phyloP scores from a whole-genome alignment of 225 moss, liverwort and hornwort species.

The Pseudoscleropodium purum region DNA sequence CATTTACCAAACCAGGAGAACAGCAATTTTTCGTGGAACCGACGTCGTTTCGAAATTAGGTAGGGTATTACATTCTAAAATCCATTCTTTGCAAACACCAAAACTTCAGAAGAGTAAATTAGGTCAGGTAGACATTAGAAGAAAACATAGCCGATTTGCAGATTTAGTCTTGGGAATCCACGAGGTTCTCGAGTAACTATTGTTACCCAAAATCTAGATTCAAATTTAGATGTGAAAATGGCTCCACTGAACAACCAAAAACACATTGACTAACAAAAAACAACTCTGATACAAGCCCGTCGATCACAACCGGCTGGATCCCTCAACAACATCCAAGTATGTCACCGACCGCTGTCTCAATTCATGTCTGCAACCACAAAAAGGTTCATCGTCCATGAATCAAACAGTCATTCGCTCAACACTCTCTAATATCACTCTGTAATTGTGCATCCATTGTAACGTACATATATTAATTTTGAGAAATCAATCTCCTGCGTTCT shows the following conservation, averaged over 20 bases:
- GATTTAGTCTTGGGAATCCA: background rate
- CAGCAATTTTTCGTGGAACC: too few species aligned
- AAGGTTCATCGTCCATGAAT: too few species aligned
- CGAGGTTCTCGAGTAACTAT: background rate
- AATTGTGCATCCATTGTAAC: background rate
- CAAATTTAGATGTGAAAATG: background rate
- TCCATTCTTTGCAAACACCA: background rate
- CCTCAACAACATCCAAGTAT: background rate
- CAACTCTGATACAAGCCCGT: background rate
- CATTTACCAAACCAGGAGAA: background rate
- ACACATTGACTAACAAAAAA: background rate
- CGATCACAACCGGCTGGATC: background rate
- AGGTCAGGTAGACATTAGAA: background rate
- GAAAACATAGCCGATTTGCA: background rate
- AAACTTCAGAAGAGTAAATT: background rate
- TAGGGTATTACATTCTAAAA: background rate
- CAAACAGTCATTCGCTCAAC: background rate
- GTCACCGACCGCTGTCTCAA: background rate
- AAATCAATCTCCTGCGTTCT: background rate
- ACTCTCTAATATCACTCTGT: background rate
- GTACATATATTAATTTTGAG: background rate
- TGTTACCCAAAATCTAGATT: background rate
- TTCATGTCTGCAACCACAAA: background rate
- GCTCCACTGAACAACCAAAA: background rate
- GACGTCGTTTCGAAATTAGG: background rate